Base-by-base conservation (phyloP, 2,329 filamentous ascomycete species). In the Pseudocercospora fijiensis region DNA sequence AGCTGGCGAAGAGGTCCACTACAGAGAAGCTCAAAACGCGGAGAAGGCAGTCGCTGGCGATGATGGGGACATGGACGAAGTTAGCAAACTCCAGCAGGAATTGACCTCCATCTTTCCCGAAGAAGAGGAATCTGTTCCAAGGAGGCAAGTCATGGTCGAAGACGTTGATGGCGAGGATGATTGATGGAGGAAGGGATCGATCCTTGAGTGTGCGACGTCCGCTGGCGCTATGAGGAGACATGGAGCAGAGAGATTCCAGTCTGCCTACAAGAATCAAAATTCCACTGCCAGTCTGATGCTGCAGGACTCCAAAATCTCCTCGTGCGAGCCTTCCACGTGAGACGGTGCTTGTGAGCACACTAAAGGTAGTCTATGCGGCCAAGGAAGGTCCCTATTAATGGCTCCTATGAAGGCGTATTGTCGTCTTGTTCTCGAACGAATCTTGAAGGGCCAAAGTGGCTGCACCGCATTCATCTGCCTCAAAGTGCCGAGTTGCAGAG, bases 121-220 rank as follows among this genome's bases (percentile, higher is more conserved):
- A 16, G 68, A 73, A 18, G 75, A 78, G 59, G 75, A 75, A 27
- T 65, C 61, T n/a, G 28, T 55, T 10, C 45, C 61, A 7, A 72
- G 76, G 56, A 75, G 69, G 30, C 16, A 57, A 37, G 80, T 81
- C 33, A 75, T 78, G 68, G 77, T 82, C 49, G 80, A 81, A 64
- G 80, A 82, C 61, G 78, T 81, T 3, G 76, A 78, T 28, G 80
- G 81, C 64, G 79, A 81, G 47, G 79, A 78, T 24, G 67, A 72
- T 41, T 74, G 49, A 53, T 26, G 4, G 24, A 41, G 37, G 18
- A 3, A 33, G 3, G 5, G 16, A 41, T n/a, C 13, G n/a, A 37
- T 33, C 30, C 10, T 33, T 11, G 30, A 9, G 5, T 13, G 3
- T 4, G 30, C 11, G 8, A 33, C 33, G 33, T 37, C 33, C 33